phyloP scores from a whole-genome alignment of 1,284 basidiomycete species.

The Microbotryum silenes-acaulis region DNA sequence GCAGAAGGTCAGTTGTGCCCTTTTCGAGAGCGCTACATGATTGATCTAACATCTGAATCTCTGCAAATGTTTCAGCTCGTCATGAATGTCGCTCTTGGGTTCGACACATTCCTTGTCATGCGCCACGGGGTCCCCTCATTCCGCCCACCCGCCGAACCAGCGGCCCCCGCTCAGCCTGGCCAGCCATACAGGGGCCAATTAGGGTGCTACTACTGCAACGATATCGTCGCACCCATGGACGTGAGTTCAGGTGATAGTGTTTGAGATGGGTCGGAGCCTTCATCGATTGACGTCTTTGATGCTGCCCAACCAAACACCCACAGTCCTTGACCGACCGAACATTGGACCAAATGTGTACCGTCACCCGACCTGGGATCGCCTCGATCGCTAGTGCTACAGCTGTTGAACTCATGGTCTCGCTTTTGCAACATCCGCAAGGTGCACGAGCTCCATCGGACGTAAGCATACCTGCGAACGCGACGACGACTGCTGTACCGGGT shows the following conservation, averaged over 20 bases:
- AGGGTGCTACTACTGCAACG: slow-evolving; percentile 98
- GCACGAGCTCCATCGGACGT: slow-evolving; percentile 45
- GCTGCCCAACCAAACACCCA: too few species aligned
- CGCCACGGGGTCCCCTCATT: slow-evolving; percentile 66
- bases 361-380: slow-evolving; percentile 91
- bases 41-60: neutral
- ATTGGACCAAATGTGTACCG: slow-evolving; percentile 98
- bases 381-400: slow-evolving; percentile 84
- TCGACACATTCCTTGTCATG: slow-evolving; percentile 96
- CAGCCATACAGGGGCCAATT: slow-evolving; percentile 42
- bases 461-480: neutral
- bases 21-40: neutral
- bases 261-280: neutral
- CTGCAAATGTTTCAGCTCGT: slow-evolving; percentile 55
- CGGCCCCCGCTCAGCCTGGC: slow-evolving; percentile 37
- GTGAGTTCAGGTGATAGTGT: slow-evolving; percentile 44
- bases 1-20: slow-evolving; percentile 56
- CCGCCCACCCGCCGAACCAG: slow-evolving; percentile 34
- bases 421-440: slow-evolving; percentile 81
- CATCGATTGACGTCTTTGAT: neutral
- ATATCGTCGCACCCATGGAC: slow-evolving; percentile 91
- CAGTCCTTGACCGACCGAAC: slow-evolving; percentile 89
- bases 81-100: slow-evolving; percentile 89
- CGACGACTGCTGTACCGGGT: neutral
- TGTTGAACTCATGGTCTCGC: slow-evolving; percentile 81